A percentile compares a stretch with the other conserved stretches of the same genome.
These are phyloP conservation scores for Camelina sativa DNA, from an alignment of 345 rosid genomes.

Conservation along the genomic window DNA sequence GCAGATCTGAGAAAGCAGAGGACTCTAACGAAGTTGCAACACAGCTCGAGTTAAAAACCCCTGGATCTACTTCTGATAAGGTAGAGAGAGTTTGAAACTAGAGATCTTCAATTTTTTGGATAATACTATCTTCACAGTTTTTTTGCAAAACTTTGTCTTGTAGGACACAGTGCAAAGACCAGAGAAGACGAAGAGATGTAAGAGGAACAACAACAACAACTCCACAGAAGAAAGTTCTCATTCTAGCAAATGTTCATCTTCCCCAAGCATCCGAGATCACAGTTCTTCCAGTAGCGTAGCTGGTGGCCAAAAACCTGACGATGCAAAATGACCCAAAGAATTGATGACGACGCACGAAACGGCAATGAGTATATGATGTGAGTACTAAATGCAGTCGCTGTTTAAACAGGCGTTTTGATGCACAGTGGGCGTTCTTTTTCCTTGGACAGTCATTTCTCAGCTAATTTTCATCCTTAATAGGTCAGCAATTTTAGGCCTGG, in stretches of 20 bases:
- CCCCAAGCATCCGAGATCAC: constrained; percentile 62
- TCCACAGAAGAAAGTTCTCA: constrained; percentile 54
- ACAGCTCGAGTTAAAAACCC: constrained; percentile 86
- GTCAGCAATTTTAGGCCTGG: background rate
- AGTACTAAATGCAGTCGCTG: constrained; percentile 8
- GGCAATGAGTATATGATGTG: constrained; percentile 11
- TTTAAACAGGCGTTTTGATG: constrained; percentile 17
- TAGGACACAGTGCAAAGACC: constrained; percentile 62
- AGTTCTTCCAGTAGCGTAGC: constrained; percentile 77
- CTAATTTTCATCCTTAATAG: background rate
- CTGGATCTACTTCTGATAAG: constrained; percentile 76
- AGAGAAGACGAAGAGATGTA: constrained; percentile 54
- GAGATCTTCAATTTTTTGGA: background rate
- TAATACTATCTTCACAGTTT: background rate
- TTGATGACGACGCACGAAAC: background rate
- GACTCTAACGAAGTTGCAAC: constrained; percentile 75
- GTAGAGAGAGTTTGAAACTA: constrained; percentile 43
- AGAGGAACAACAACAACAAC: constrained; percentile 50
- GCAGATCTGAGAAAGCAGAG: constrained; percentile 57
- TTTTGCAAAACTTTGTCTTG: constrained; percentile 4
- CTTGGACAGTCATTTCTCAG: background rate
- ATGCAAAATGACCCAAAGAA: constrained; percentile 44
- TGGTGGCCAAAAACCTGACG: constrained; percentile 54
- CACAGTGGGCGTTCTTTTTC: constrained; percentile 5
- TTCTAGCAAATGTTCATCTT: constrained; percentile 76